Evolutionary conservation across 2,329 filamentous ascomycete species (phyloP).

Genomic region (Ophiostoma angusticollis): DNA sequence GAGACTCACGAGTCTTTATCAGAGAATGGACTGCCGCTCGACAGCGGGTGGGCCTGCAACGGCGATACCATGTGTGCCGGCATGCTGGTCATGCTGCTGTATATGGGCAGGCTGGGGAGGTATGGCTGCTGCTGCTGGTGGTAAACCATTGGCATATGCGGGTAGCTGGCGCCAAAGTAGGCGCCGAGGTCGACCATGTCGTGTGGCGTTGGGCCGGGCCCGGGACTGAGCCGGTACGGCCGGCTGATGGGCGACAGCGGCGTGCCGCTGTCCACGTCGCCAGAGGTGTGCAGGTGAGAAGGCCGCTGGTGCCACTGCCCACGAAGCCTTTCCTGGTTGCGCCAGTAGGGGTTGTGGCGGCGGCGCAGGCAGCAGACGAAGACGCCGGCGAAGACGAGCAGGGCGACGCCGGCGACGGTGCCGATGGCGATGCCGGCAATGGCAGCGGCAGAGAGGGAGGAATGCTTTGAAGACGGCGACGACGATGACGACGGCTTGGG

Average conservation of each 20-base stretch:
- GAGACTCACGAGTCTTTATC: no score
- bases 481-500: slow-evolving; percentile 3
- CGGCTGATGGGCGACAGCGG: no score
- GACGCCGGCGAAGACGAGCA: slow-evolving; percentile 34
- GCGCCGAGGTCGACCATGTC: no score
- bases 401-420: slow-evolving; percentile 28
- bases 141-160: no score
- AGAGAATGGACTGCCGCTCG: slow-evolving; percentile 7
- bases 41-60: slow-evolving; percentile 5
- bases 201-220: no score
- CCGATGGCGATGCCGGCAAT: slow-evolving; percentile 50
- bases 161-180: no score
- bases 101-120: slow-evolving; percentile 3
- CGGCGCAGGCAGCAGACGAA: slow-evolving; percentile 27
- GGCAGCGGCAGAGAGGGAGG: slow-evolving; percentile 25
- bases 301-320: not conserved
- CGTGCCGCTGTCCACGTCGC: no score
- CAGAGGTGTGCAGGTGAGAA: not conserved
- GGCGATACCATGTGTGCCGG: not conserved
- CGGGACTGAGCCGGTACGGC: no score
- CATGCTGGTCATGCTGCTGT: slow-evolving; percentile 3
- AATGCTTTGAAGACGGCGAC: not conserved
- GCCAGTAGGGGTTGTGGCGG: not conserved
- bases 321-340: not conserved
- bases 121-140: not conserved